Conservation (phyloP, 768 basidiomycete genomes). For the Russula vinacea region DNA sequence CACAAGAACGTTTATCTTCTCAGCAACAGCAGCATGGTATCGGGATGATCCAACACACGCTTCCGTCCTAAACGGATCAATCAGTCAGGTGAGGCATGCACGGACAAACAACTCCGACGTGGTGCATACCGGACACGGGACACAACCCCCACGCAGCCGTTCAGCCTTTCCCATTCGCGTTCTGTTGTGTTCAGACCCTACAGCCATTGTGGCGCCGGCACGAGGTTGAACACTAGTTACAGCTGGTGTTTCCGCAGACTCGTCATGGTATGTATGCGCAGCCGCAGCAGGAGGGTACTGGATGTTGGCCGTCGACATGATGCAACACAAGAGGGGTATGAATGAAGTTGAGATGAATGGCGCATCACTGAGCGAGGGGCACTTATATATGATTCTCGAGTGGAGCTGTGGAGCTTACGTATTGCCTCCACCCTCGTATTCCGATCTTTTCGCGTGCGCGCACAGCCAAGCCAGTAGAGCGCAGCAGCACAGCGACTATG, state of each 20-base stretch:
- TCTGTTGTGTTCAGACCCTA: background rate
- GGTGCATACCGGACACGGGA: conserved; percentile 24
- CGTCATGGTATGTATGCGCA: background rate
- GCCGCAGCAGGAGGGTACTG: conserved; percentile 19
- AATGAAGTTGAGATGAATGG: conserved; percentile 1
- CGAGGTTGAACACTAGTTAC: conserved; percentile 22
- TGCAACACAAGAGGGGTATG: background rate
- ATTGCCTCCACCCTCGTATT: background rate
- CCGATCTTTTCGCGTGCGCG: too few relatives aligned
- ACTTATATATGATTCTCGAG: background rate
- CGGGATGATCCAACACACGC: conserved; percentile 27
- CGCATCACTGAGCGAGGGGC: background rate
- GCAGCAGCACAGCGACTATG: background rate
- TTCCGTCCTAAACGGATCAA: conserved; percentile 19
- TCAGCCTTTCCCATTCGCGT: conserved; percentile 15
- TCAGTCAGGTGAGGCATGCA: too few relatives aligned
- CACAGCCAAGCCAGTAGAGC: too few relatives aligned
- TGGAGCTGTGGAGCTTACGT: background rate
- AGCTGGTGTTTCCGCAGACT: conserved; percentile 1
- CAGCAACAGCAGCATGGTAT: conserved; percentile 24
- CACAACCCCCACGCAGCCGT: conserved; percentile 24
- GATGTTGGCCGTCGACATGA: conserved; percentile 20
- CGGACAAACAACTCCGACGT: background rate
- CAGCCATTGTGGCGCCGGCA: conserved; percentile 11
- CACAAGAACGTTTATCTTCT: background rate